These are phyloP conservation scores for Hymenochaete sp. DNA, from an alignment of 1,284 basidiomycete species.

Conservation along the genomic window DNA sequence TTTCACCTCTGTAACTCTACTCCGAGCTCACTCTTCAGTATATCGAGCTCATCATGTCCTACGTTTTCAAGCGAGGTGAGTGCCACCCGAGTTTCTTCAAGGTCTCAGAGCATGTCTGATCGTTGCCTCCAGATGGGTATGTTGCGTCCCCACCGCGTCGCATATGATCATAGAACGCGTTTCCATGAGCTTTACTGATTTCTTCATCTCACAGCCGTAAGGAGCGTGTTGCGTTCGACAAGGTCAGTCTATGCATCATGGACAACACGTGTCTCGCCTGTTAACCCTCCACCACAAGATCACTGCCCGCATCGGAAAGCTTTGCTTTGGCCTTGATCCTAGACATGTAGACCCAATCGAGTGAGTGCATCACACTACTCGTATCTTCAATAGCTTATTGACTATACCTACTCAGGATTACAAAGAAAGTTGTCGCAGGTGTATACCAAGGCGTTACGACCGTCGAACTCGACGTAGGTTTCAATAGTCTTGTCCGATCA, in stretches of 20 bases:
- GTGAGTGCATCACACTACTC: constrained; percentile 36
- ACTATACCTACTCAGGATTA: constrained; percentile 43
- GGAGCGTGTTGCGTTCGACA: constrained; percentile 83
- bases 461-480: constrained; percentile 86
- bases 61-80: constrained; percentile 70
- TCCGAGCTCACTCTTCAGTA: too few species aligned
- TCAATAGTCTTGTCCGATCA: not conserved
- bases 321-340: constrained; percentile 93
- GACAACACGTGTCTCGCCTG: constrained; percentile 13
- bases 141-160: constrained; percentile 33
- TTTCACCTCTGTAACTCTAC: constrained; percentile 2
- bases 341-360: constrained; percentile 94
- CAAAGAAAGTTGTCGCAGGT: constrained; percentile 92
- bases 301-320: constrained; percentile 86
- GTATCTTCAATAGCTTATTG: constrained; percentile 2
- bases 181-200: constrained; percentile 19
- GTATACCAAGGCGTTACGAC: constrained; percentile 96
- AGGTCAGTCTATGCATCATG: constrained; percentile 39
- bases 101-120: constrained; percentile 19
- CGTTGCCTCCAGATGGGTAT: constrained; percentile 48
- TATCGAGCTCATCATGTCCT: constrained; percentile 39
- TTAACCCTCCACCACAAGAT: constrained; percentile 43
- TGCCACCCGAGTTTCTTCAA: constrained; percentile 14
- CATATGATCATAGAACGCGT: constrained; percentile 23
- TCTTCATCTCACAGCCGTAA: constrained; percentile 47